Base-by-base conservation (phyloP, 768 basidiomycete genomes). In the Suillus lakei region DNA sequence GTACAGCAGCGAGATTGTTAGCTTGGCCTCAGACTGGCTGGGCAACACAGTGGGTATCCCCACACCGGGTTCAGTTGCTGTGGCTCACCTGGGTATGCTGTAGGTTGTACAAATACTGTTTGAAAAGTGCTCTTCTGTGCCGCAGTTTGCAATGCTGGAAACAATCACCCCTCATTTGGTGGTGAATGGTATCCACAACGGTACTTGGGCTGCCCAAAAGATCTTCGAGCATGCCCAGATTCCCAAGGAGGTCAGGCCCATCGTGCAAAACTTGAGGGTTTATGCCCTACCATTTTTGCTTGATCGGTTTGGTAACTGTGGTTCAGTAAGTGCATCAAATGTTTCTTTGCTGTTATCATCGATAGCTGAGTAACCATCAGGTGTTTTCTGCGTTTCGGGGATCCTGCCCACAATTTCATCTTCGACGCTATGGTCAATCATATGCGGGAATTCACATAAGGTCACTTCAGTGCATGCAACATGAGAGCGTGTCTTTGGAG, bases 171-270 rank as follows among this genome's bases (percentile, higher is more conserved):
- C 98, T 56, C 92, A 97, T 75, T 82, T 99, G 46, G 97, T 96
- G 28, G 93, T 94, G 88, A 98, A 99, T 68, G 98, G 98, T 30
- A 96, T 97, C 63, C 98, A 99, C 84, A 99, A 99, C 70, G 98
- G 98, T 34, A 99, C 98, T 1, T 99, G 98, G 98, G 97, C 97
- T 3, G 96, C 96, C 3, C 98, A 99, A 79, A 99, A 98, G 85
- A 95, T 98, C 74, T 99, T 99, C 65, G 96, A 98, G 79, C 97
- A 95, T 67, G 93, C 95, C 53, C 87, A 90, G 64, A 90, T 85
- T 38, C 89, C 92, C 21, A 95, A 98, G 62, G 98, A 99, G 76
- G 86, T 96, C 62, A 84, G 83, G 7, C 78, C 96, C 46, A 89
- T 99, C 72, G 88, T 93, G 53, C 90, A 91, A 75, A 92, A 97